Evolutionary conservation across 139 green algal genomes (phyloP), one percentile per base, ranked within the genome.

Genomic region (Ettlia oleoabundans): DNA sequence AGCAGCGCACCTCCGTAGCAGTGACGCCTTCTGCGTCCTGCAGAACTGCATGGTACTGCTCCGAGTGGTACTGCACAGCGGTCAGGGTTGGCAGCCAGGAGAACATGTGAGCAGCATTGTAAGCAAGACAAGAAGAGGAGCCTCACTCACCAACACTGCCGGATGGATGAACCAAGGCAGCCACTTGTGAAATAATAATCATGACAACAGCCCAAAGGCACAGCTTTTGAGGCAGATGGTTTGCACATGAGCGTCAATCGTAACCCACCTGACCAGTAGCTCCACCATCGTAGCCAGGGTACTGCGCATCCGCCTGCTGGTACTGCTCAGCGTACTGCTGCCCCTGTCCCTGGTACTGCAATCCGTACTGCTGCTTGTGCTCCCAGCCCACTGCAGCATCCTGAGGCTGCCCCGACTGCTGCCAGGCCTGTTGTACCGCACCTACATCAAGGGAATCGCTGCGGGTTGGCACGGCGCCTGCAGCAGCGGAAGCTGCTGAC

Each of bases 361-460:
- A 0, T 0, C 19, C 43, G 42, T 65, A 65, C 70, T 78, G 63
- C 75, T 71, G 40, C 1, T 47, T 8, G n/a, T 33, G 19, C 66
- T 74, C 9, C 18, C 4, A 32, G 21, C 6, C 32, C 41, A 26
- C 4, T 9, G 18, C 64, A 6, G 38, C 66, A 35, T 5, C 10
- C 66, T 55, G 38, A 4, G 35, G 37, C 38, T 35, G 52, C 73
- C 32, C 8, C n/a, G n/a, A n/a, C n/a, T n/a, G n/a, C n/a, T n/a
- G n/a, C n/a, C n/a, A n/a, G n/a, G n/a, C n/a, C n/a, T n/a, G n/a
- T n/a, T n/a, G n/a, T n/a, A 81, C 38, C 26, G 75, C 35, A 33
- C 53, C 73, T 37, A 80, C 73, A 28, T 80, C 73, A 9, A 80
- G 24, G 9, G 76, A 82, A 10, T 37, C 41, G 53, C 62, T 22